Conservation (phyloP, 192 early-diverging fungal genomes). For the Lobosporangium transversale region DNA sequence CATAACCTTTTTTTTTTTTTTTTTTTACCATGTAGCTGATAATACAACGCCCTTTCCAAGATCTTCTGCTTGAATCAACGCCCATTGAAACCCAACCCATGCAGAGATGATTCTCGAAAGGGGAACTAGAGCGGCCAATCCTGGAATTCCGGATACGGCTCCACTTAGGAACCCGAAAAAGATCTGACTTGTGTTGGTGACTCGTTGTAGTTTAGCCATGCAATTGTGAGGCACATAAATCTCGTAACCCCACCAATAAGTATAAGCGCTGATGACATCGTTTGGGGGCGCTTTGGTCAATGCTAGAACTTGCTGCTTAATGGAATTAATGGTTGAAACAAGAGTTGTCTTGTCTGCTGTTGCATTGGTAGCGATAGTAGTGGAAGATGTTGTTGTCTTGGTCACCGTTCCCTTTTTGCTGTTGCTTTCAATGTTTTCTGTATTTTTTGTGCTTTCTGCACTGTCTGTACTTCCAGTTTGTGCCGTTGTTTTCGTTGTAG, state of each 20-base stretch:
- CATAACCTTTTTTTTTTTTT: background rate
- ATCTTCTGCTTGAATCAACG: conserved; percentile 52
- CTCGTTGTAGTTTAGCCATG: conserved; percentile 53
- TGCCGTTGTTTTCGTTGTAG: background rate
- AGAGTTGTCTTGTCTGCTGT: conserved; percentile 28
- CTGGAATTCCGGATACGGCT: conserved; percentile 33
- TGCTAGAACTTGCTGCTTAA: conserved; percentile 36
- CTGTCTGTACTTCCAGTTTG: background rate
- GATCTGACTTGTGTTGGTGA: conserved; percentile 50
- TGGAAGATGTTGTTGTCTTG: conserved; percentile 32
- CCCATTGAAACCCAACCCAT: conserved; percentile 57
- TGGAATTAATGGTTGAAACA: conserved; percentile 40
- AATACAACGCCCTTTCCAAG: conserved; percentile 54
- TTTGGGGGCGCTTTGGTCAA: conserved; percentile 29
- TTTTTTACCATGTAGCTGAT: conserved; percentile 56
- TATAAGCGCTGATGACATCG: conserved; percentile 48
- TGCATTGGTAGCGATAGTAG: background rate
- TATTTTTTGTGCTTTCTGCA: background rate
- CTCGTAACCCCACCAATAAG: conserved; percentile 59
- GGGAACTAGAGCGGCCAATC: conserved; percentile 41
- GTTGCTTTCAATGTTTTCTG: background rate
- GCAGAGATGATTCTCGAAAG: conserved; percentile 56
- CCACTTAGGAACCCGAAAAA: conserved; percentile 57
- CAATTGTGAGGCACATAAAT: conserved; percentile 57
- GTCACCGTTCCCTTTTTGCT: conserved; percentile 14